Evolutionary conservation across 768 basidiomycete genomes (phyloP), one percentile per base, ranked within the genome.

Genomic region (Leccinellum albellum): DNA sequence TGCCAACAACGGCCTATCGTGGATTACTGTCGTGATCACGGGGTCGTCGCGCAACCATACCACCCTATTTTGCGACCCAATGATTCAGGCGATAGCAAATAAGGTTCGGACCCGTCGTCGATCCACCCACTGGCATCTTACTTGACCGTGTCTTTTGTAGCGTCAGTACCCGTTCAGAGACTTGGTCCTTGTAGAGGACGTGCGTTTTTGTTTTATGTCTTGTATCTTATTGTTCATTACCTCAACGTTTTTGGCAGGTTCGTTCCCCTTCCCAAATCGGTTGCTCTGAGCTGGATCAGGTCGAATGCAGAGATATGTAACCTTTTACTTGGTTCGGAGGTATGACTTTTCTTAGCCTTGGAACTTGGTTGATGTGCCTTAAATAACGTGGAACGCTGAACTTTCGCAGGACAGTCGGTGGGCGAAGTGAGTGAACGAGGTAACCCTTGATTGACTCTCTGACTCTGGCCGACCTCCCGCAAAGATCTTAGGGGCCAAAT

Each of bases 121-220:
- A 53, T 59, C 13, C 42, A 28, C 61, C 35, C 57, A 51, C 63
- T 40, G 61, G 46, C 31, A 32, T 28, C 14, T 37, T 53, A 32
- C 4, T 28, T 50, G 20, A 15, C 31, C 14, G 14, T 31, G 12
- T 13, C 31, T 31, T 31, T 31, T 31, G 31, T 31, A 4, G n/a
- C 17, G 20, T 42, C 58, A 90, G 86, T 70, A 84, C 80, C 82
- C 6, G 85, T 91, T n/a, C 94, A 97, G 65, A 77, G 95, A 46
- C 80, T 97, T 97, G 94, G 91, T 94, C 92, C 28, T 74, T 98
- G 33, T 94, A 97, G 70, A 83, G 80, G 65, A 85, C 85, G 88
- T 89, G 63, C 51, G 82, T 73, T 54, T 29, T 29, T 10, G 9
- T 29, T 29, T 46, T 55, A 53, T 51, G 53, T 47, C 40, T 31